Percentiles rank a stretch among this genome's conserved stretches.
Conservation (phyloP, 768 basidiomycete genomes). For the Tylopilus subfusipes region DNA sequence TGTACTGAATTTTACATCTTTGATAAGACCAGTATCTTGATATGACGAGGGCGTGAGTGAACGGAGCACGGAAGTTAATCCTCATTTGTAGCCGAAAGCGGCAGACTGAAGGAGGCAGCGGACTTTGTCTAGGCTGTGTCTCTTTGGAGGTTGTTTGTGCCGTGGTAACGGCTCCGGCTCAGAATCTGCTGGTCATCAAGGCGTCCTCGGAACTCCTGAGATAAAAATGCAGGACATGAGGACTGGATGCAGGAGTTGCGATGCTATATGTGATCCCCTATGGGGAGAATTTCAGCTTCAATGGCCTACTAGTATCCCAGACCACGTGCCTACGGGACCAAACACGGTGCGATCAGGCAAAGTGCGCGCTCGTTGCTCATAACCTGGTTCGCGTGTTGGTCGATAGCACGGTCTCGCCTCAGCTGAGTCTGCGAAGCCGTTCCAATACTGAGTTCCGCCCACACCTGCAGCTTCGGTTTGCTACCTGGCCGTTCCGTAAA, state of each 20-base stretch:
- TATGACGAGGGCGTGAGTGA: background rate
- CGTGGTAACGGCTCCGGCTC: background rate
- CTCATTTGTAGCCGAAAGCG: conserved; percentile 13
- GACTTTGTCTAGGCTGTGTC: conserved; percentile 1
- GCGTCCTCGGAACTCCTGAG: background rate
- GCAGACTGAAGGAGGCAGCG: conserved; percentile 19
- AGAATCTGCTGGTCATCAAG: background rate
- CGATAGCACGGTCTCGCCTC: background rate
- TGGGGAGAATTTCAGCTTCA: background rate
- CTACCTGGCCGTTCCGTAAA: conserved; percentile 28
- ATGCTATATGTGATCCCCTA: background rate
- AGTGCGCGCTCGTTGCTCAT: background rate
- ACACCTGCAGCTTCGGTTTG: background rate
- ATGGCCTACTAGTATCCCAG: background rate
- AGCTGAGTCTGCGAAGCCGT: background rate
- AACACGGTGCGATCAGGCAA: conserved; percentile 2
- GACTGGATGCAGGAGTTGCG: background rate
- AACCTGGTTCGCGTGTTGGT: background rate
- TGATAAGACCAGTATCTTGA: conserved; percentile 6
- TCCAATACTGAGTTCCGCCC: background rate
- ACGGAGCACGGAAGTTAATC: conserved; percentile 3
- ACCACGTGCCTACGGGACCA: conserved; percentile 9
- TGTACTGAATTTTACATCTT: conserved; percentile 9
- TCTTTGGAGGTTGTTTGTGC: conserved; percentile 1
- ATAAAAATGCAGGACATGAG: conserved; percentile 3